These are phyloP conservation scores for Brassica hybrid DNA, from an alignment of 441 rosid species.

Conservation along the genomic window DNA sequence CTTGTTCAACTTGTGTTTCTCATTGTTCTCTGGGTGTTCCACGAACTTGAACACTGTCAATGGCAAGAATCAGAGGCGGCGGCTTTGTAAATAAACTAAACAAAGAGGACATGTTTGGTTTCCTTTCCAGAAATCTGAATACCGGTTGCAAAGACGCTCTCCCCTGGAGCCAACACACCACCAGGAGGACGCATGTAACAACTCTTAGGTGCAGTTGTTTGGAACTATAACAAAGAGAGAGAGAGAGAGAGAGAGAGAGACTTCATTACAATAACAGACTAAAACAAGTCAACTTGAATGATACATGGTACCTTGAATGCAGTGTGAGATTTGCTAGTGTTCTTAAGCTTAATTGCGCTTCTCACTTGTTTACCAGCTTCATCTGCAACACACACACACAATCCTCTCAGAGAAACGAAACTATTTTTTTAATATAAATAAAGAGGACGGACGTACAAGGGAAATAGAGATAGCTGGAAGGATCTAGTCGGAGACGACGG, in stretches of 20 bases:
- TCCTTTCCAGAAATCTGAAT: constrained; percentile 18
- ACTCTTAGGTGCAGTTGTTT: constrained; percentile 82
- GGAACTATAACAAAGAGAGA: constrained; percentile 49
- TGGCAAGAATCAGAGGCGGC: constrained; percentile 5
- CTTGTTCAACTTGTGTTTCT: constrained; percentile 52
- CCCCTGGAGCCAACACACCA: constrained; percentile 74
- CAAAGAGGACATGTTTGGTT: background rate
- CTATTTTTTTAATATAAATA: background rate
- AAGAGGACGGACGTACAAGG: constrained; percentile 57
- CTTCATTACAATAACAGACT: no score
- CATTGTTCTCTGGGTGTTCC: constrained; percentile 72
- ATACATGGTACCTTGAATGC: background rate
- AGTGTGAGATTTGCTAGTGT: constrained; percentile 60
- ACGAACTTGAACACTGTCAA: constrained; percentile 73
- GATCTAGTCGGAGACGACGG: constrained; percentile 91
- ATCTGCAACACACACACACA: constrained; percentile 45
- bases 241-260: no score
- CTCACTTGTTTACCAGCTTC: constrained; percentile 78
- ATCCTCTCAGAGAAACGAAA: background rate
- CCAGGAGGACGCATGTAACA: constrained; percentile 88
- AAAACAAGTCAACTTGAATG: no score
- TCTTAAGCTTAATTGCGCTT: constrained; percentile 69
- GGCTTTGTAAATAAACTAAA: background rate
- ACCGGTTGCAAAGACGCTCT: constrained; percentile 72
- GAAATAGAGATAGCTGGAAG: constrained; percentile 74